Evolutionary conservation across 2,329 filamentous ascomycete species (phyloP).

Genomic region (Exophiala mesophila): DNA sequence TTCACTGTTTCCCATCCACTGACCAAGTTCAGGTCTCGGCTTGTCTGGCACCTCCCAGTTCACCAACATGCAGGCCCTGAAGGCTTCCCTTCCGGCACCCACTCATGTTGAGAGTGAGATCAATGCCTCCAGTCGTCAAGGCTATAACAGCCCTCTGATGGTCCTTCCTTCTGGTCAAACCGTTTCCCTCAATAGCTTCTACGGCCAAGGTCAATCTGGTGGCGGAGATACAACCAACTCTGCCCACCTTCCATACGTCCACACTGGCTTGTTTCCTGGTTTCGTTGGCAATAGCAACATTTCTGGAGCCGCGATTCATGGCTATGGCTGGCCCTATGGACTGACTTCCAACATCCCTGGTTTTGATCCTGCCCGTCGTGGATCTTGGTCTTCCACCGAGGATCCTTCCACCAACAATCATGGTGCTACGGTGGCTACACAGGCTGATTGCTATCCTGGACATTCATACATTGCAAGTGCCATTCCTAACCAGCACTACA

Average conservation of each 20-base stretch:
- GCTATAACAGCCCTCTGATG: slow-evolving; percentile 25
- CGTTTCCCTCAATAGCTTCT: slow-evolving; percentile 24
- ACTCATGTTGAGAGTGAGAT: slow-evolving; percentile 13
- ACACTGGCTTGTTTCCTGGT: slow-evolving; percentile 33
- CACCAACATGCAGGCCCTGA: slow-evolving; percentile 25
- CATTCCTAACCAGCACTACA: slow-evolving; percentile 43
- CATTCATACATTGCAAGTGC: slow-evolving; percentile 58
- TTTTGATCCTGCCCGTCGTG: slow-evolving; percentile 34
- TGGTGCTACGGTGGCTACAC: slow-evolving; percentile 42
- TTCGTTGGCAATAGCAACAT: slow-evolving; percentile 33
- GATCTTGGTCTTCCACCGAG: slow-evolving; percentile 40
- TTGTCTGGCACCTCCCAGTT: slow-evolving; percentile 18
- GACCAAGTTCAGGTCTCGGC: slow-evolving; percentile 17
- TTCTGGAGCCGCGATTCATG: slow-evolving; percentile 30
- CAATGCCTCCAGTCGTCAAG: slow-evolving; percentile 16
- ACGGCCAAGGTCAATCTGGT: slow-evolving; percentile 19
- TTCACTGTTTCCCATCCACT: no score
- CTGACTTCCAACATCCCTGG: slow-evolving; percentile 35
- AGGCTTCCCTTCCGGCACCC: slow-evolving; percentile 22
- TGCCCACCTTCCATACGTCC: slow-evolving; percentile 32
- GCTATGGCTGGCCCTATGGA: slow-evolving; percentile 36
- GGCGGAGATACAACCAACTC: slow-evolving; percentile 10
- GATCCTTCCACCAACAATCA: slow-evolving; percentile 49
- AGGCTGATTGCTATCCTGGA: slow-evolving; percentile 49
- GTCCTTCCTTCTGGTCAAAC: slow-evolving; percentile 26